A percentile compares a stretch with the other conserved stretches of the same genome.
These are phyloP conservation scores for Hymenotorrendiella dingleyae DNA, from an alignment of 2,329 filamentous ascomycete species.

Conservation along the genomic window DNA sequence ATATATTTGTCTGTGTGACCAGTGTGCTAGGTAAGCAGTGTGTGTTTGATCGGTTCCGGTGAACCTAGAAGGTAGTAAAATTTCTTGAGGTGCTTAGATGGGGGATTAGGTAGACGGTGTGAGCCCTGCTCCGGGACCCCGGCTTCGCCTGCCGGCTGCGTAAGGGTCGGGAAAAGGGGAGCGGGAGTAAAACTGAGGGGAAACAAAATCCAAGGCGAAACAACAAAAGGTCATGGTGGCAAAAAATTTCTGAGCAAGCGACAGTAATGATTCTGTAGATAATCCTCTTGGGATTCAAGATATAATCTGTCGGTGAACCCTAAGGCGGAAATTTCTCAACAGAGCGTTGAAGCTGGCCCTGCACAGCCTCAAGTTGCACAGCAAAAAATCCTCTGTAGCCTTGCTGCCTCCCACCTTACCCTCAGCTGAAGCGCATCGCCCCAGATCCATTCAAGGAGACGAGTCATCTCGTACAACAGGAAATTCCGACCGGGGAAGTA, in stretches of 20 bases:
- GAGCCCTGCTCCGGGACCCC: too few relatives aligned
- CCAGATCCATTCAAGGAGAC: not conserved
- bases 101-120: too few relatives aligned
- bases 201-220: not conserved
- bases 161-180: not conserved
- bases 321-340: not conserved
- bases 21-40: not conserved
- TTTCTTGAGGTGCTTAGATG: too few relatives aligned
- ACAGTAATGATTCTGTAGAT: not conserved
- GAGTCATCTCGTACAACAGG: not conserved
- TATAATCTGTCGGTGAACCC: not conserved
- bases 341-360: not conserved
- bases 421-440: not conserved
- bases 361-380: slow-evolving; percentile 5
- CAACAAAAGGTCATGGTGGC: not conserved
- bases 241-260: not conserved
- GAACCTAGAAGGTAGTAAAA: too few relatives aligned
- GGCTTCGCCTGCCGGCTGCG: too few relatives aligned
- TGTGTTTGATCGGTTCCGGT: too few relatives aligned
- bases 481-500: not conserved
- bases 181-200: too few relatives aligned
- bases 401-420: not conserved
- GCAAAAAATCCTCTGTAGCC: slow-evolving; percentile 4
- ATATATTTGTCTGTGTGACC: not conserved
- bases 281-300: too few relatives aligned